Percentiles rank a stretch among this genome's conserved stretches.
phyloP scores from a whole-genome alignment of 176 grass and related monocot species.

The Carex scoparia region DNA sequence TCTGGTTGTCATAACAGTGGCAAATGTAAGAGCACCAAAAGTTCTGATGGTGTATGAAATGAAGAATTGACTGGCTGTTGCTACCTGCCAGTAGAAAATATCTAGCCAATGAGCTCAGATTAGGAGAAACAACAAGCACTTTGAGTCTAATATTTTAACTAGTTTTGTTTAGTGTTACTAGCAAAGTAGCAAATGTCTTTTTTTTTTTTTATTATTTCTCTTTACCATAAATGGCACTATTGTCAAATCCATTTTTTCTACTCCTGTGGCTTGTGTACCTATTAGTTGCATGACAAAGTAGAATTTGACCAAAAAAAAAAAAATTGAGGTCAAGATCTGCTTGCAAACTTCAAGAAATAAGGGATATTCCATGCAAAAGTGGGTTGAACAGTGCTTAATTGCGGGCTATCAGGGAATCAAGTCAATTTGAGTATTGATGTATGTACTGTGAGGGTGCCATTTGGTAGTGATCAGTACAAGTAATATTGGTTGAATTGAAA shows the following conservation, averaged over 20 bases:
- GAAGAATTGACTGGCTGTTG: constrained; percentile 94
- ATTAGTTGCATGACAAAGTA: neutral
- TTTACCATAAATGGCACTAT: neutral
- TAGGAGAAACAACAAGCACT: neutral
- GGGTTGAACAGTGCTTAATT: neutral
- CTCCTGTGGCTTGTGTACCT: neutral
- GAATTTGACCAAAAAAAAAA: neutral
- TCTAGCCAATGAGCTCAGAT: neutral
- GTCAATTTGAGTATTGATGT: neutral
- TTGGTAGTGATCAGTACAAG: neutral
- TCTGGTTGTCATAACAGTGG: constrained; percentile 98
- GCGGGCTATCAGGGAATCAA: neutral
- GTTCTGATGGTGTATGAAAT: constrained; percentile 93
- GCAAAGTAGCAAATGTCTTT: neutral
- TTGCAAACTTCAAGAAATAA: neutral
- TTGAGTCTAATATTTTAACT: neutral
- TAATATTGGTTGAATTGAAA: neutral
- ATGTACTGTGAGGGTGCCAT: neutral
- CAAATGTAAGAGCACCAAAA: constrained; percentile 98
- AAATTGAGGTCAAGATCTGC: neutral
- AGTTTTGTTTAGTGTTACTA: neutral
- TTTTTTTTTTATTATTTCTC: neutral
- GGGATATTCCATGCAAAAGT: neutral
- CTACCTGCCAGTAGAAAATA: constrained; percentile 46
- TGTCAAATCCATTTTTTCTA: neutral